Base-by-base conservation (phyloP, 73 alveolate genomes). In the Breviolum minutum region DNA sequence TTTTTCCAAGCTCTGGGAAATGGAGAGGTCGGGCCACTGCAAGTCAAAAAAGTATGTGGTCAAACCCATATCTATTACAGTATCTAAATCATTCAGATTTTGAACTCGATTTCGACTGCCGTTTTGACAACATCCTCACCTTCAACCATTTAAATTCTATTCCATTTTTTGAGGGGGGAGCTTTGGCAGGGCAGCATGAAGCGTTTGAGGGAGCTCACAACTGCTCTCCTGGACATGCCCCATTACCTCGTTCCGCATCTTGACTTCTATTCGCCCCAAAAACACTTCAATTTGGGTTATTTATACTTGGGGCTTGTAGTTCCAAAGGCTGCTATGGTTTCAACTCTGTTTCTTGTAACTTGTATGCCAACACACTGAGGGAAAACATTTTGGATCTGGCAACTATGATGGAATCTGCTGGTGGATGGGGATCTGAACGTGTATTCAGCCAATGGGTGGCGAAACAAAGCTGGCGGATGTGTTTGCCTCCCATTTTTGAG, bases 131-230 rank as follows among this genome's bases (percentile, higher is more conserved):
- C 54, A 40, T 40, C 54, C 54, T 3, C 54, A 40, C 54, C 54
- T 40, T 40, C 5, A 40, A 40, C 54, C 54, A 0, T 40, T 40
- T 40, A 0, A 3, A 40, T 40, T 40, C 54, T 71, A 71, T 71
- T 11, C n/a, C n/a, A 12, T 71, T 7, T 71, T 20, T 71, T 40
- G 54, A 40, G 54, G 54, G 54, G 54, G 54, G 54, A 40, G 32
- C 81, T 71, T 71, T n/a, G 26, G 40, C 85, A 80, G 88, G 88
- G 68, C 7, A 32, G 54, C 32, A 80, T 80, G 88, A 80, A 80
- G 68, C 40, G 24, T 16, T 12, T 80, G 17, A 63, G 88, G 8
- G 32, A 9, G 32, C 88, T 80, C 32, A 40, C 69, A 40, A 29
- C 24, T 22, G 88, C 88, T 48, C 22, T 80, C 32, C 64, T 80